phyloP scores from a whole-genome alignment of 2,329 filamentous ascomycete species.

The Penicillium griseofulvum region DNA sequence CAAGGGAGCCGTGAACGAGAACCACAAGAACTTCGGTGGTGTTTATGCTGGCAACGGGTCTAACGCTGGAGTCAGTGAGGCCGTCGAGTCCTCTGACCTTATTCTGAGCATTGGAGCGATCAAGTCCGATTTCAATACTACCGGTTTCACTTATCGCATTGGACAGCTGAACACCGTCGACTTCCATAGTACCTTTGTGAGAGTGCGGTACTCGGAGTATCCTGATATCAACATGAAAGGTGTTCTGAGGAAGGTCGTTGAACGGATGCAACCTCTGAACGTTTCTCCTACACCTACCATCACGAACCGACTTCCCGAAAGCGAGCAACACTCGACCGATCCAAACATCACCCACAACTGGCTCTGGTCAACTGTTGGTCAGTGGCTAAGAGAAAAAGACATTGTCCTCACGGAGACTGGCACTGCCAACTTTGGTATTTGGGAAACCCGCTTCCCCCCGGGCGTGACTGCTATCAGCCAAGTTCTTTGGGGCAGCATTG shows the following conservation, averaged over 20 bases:
- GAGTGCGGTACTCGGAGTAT: conserved; percentile 76
- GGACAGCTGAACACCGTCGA: conserved; percentile 79
- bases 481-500: conserved; percentile 69
- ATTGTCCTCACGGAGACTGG: conserved; percentile 84
- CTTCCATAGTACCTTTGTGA: conserved; percentile 72
- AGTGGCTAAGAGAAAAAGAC: conserved; percentile 70
- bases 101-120: conserved; percentile 46
- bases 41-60: conserved; percentile 82
- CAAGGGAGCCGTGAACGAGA: conserved; percentile 78
- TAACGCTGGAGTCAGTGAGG: conserved; percentile 49
- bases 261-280: conserved; percentile 57
- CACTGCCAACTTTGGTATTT: conserved; percentile 83
- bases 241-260: conserved; percentile 69
- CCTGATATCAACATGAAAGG: conserved; percentile 76
- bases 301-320: conserved; percentile 52
- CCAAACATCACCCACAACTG: conserved; percentile 50
- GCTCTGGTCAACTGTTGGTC: conserved; percentile 73
- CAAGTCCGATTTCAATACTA: conserved; percentile 50
- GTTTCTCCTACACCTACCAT: conserved; percentile 54
- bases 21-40: conserved; percentile 71
- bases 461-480: conserved; percentile 79
- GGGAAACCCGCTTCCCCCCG: conserved; percentile 75
- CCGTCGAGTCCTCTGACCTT: conserved; percentile 42
- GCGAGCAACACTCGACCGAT: conserved; percentile 31
- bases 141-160: conserved; percentile 79